Evolutionary conservation across 148 eudicot genomes (phyloP).

Genomic region (Rhododendron henanense): DNA sequence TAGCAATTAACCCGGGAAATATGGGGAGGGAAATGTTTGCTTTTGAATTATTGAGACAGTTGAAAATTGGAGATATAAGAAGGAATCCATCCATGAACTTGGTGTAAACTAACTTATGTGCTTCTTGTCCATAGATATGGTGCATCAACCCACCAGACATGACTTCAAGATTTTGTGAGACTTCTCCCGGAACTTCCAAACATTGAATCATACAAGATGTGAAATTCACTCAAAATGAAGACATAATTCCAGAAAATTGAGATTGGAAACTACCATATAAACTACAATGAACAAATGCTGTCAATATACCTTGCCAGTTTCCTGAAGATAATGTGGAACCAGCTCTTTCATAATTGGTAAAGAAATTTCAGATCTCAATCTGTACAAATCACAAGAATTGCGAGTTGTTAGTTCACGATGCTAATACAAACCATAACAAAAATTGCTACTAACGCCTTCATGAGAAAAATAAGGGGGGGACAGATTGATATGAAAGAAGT

Average conservation of each 20-base stretch:
- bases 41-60: background rate
- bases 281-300: background rate
- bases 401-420: background rate
- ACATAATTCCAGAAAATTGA: background rate
- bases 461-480: background rate
- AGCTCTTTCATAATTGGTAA: constrained; percentile 88
- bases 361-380: constrained; percentile 84
- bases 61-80: background rate
- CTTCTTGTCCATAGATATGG: background rate
- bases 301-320: constrained; percentile 68
- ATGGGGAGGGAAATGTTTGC: background rate
- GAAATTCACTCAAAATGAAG: background rate
- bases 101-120: background rate
- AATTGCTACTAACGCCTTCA: background rate
- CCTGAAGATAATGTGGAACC: constrained; percentile 98
- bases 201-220: background rate
- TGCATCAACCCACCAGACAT: background rate
- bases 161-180: background rate
- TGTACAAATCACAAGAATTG: constrained; percentile 24
- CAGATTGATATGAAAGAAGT: background rate
- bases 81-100: background rate
- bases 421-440: background rate
- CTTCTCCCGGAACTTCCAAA: background rate
- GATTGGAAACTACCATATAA: background rate
- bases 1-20: background rate